phyloP scores from a whole-genome alignment of 805 yeast species.

The Schizosaccharomyces japonicus region DNA sequence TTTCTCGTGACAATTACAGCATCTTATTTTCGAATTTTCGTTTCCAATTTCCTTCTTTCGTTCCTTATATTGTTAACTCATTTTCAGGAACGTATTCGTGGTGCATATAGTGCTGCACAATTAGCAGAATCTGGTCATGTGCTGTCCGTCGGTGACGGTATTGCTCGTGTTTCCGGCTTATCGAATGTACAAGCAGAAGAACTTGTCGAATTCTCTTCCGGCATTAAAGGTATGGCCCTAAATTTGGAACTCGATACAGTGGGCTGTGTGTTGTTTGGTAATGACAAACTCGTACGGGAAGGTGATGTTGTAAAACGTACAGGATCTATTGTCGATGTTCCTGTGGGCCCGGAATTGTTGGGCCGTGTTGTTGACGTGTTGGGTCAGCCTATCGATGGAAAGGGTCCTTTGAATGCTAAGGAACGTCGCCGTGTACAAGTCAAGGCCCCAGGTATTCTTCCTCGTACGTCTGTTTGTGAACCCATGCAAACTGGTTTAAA shows the following conservation, averaged over 20 bases:
- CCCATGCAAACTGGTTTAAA: constrained; percentile 99
- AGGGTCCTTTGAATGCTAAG: constrained; percentile 84
- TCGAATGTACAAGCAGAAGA: constrained; percentile 99
- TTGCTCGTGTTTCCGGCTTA: constrained; percentile 98
- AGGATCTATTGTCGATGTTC: constrained; percentile 96
- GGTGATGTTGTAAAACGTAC: constrained; percentile 99
- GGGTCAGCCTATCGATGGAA: constrained; percentile 98
- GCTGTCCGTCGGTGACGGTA: constrained; percentile 98
- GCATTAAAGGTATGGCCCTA: constrained; percentile 99
- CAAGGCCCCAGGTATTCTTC: constrained; percentile 99
- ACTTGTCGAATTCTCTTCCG: constrained; percentile 95
- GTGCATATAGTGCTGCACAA: constrained; percentile 91
- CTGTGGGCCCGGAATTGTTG: constrained; percentile 91
- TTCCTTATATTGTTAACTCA: not conserved
- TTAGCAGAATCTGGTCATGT: constrained; percentile 99
- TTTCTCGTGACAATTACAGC: no score
- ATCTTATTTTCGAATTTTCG: no score
- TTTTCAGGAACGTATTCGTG: constrained; percentile 74
- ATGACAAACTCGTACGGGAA: constrained; percentile 94
- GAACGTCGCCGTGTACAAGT: constrained; percentile 86
- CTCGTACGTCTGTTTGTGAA: constrained; percentile 95
- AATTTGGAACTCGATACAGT: constrained; percentile 99
- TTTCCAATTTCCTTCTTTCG: not conserved
- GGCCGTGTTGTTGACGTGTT: constrained; percentile 99
- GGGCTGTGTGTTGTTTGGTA: constrained; percentile 98